Evolutionary conservation across 2,329 filamentous ascomycete species (phyloP).

Genomic region (Pseudogymnoascus sp.): DNA sequence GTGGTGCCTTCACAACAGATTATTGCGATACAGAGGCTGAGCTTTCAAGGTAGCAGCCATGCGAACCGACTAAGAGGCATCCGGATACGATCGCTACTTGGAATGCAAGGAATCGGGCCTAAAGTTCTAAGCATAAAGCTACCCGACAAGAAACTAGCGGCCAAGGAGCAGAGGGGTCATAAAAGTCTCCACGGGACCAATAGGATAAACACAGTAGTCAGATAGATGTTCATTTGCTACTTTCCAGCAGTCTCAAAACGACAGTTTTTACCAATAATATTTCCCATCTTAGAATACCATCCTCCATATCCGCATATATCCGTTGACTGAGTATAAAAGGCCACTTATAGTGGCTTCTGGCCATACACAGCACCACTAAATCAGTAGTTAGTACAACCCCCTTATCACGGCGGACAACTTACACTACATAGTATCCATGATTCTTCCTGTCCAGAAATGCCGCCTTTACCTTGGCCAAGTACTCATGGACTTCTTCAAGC

Average conservation of each 20-base stretch:
- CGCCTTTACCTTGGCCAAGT: background rate
- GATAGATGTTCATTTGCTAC: background rate
- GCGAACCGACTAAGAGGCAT: background rate
- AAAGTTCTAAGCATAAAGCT: background rate
- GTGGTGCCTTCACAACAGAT: background rate
- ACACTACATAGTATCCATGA: slow-evolving; percentile 5
- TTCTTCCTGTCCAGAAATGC: slow-evolving; percentile 4
- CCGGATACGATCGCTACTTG: background rate
- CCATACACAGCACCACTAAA: background rate
- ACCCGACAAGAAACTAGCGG: background rate
- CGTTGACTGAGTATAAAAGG: background rate
- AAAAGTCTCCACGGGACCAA: background rate
- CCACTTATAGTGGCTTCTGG: background rate
- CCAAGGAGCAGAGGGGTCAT: background rate
- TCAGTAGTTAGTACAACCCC: background rate
- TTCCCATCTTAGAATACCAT: background rate
- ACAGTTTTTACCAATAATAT: background rate
- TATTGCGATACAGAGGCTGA: background rate
- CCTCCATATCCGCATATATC: background rate
- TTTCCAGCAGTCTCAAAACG: background rate
- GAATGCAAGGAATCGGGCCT: background rate
- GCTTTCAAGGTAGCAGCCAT: background rate
- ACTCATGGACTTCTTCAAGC: background rate
- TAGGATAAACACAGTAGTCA: background rate
- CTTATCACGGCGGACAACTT: background rate